These are phyloP conservation scores for Saitozyma podzolica DNA, from an alignment of 768 basidiomycete genomes.

Conservation along the genomic window DNA sequence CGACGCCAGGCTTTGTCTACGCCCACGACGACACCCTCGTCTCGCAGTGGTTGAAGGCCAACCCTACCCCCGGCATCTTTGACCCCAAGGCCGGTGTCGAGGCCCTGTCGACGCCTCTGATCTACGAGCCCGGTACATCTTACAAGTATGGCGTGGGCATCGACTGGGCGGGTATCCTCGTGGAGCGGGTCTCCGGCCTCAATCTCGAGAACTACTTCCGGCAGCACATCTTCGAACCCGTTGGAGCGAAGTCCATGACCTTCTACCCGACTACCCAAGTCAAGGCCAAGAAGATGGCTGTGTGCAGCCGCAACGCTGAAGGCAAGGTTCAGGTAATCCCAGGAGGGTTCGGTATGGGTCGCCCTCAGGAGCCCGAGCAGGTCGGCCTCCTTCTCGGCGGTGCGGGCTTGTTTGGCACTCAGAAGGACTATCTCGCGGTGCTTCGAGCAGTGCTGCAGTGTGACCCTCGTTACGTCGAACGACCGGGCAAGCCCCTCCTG, in stretches of 20 bases:
- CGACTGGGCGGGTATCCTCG: slow-evolving; percentile 47
- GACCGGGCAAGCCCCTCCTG: slow-evolving; percentile 22
- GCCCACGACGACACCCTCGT: slow-evolving; percentile 18
- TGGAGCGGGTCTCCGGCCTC: slow-evolving; percentile 38
- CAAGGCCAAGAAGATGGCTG: slow-evolving; percentile 22
- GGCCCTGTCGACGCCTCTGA: slow-evolving; percentile 20
- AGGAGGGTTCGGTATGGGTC: slow-evolving; percentile 15
- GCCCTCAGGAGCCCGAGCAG: slow-evolving; percentile 21
- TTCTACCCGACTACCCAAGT: slow-evolving; percentile 33
- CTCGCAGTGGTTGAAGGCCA: slow-evolving; percentile 21
- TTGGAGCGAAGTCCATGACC: slow-evolving; percentile 37
- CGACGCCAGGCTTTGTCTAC: slow-evolving; percentile 30
- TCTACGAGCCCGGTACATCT: slow-evolving; percentile 40
- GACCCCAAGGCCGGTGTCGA: slow-evolving; percentile 18
- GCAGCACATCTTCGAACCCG: slow-evolving; percentile 47
- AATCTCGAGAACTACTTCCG: slow-evolving; percentile 46
- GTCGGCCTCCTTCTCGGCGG: slow-evolving; percentile 23
- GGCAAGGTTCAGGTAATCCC: slow-evolving; percentile 16
- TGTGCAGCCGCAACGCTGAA: slow-evolving; percentile 13
- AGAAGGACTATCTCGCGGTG: slow-evolving; percentile 36
- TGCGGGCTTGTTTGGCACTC: slow-evolving; percentile 39
- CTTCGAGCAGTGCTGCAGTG: slow-evolving; percentile 37
- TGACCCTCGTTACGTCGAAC: slow-evolving; percentile 18
- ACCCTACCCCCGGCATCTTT: slow-evolving; percentile 19
- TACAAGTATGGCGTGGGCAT: slow-evolving; percentile 37